Base-by-base conservation (phyloP, 331 rosid genomes). In the Saraca asoca region DNA sequence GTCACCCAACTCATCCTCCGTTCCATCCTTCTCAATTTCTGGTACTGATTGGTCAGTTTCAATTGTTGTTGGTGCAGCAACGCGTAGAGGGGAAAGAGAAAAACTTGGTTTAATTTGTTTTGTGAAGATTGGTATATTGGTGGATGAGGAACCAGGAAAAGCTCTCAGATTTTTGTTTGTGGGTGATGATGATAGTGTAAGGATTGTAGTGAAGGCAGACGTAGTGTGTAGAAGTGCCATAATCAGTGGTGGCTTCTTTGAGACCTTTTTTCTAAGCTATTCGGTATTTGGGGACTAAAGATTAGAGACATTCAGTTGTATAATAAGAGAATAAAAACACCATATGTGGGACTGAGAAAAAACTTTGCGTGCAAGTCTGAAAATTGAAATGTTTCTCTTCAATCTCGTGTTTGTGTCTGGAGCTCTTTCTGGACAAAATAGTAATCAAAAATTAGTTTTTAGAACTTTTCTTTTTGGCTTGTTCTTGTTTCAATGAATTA, bases 61-160 rank as follows among this genome's bases (percentile, higher is more conserved):
- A 11, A 66, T 19, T 12, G 84, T 77, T 10, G 96, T 62, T 19
- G 97, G 95, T 5, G 90, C 80, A 2, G 95, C 95, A 69, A 90
- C 92, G 56, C 83, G 74, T 20, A 66, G 58, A 66, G 79, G 77
- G 38, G 68, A 66, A 0, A 84, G 19, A 13, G 69, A 74, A 45
- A 62, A 12, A 53, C 17, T 52, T 42, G 69, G 58, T 73, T 59
- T 39, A 68, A 5, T 68, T 4, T 72, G 51, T 18, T 29, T 34
- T 10, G 44, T 59, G 4, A 51, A 81, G 46, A 50, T n/a, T 42
- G 51, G 81, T 17, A 20, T 2, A 18, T 58, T 64, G 34, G 49
- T n/a, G 79, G 68, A 56, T 24, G 83, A 57, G 16, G 81, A 72
- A 50, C 51, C 15, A n/a, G 86, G 78, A 64, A 80, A 51, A 18